Percentiles rank a stretch among this genome's conserved stretches.
These are phyloP conservation scores for Trichoderma semiorbis DNA, from an alignment of 2,329 filamentous ascomycete genomes.

Conservation along the genomic window DNA sequence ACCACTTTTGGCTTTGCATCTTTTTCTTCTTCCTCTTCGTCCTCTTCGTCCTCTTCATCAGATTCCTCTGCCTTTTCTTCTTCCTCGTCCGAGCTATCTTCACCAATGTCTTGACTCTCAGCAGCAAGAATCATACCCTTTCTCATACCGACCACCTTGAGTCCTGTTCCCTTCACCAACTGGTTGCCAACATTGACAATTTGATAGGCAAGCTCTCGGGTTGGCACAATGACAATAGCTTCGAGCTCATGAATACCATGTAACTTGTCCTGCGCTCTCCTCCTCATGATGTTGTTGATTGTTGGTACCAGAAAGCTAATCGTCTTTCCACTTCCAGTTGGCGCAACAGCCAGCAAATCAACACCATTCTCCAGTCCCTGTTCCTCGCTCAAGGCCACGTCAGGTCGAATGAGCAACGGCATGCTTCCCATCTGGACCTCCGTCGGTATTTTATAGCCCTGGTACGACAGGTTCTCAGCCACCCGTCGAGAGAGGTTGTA, in stretches of 20 bases:
- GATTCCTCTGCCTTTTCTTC: constrained; percentile 36
- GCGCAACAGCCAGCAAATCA: constrained; percentile 84
- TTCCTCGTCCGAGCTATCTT: constrained; percentile 39
- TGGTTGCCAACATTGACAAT: constrained; percentile 86
- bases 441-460: constrained; percentile 84
- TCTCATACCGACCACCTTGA: constrained; percentile 77
- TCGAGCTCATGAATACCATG: constrained; percentile 50
- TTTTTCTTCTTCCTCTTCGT: constrained; percentile 27
- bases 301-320: constrained; percentile 87
- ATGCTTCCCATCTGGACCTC: constrained; percentile 89
- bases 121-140: constrained; percentile 74
- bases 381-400: constrained; percentile 44
- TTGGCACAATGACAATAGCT: constrained; percentile 72
- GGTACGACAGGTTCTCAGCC: constrained; percentile 73
- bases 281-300: constrained; percentile 68
- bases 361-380: constrained; percentile 42
- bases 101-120: constrained; percentile 37
- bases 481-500: constrained; percentile 74
- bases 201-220: constrained; percentile 73
- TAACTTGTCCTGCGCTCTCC: constrained; percentile 45
- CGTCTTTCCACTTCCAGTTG: constrained; percentile 95
- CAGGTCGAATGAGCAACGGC: constrained; percentile 67
- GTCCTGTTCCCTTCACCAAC: constrained; percentile 68
- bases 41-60: constrained; percentile 26
- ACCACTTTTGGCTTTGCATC: constrained; percentile 29